These are phyloP conservation scores for Aspergillus calidoustus DNA, from an alignment of 2,329 filamentous ascomycete species.

Conservation along the genomic window DNA sequence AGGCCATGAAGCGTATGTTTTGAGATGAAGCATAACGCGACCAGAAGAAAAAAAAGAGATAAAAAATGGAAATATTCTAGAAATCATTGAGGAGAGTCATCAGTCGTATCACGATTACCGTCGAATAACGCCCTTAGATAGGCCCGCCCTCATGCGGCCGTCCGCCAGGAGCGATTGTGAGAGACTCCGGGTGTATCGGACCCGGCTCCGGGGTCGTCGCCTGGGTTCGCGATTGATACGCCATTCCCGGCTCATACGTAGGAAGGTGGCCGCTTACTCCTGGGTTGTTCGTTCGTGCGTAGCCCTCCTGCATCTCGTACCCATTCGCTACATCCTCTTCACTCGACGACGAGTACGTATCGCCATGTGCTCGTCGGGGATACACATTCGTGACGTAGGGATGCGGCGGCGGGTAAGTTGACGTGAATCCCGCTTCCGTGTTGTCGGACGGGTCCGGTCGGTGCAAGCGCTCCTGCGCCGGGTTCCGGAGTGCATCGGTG, in stretches of 20 bases:
- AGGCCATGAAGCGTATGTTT: not conserved
- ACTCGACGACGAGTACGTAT: conserved; percentile 43
- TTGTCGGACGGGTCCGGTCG: conserved; percentile 12
- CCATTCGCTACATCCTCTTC: conserved; percentile 42
- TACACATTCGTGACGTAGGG: conserved; percentile 33
- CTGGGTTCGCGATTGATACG: conserved; percentile 33
- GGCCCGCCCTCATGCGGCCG: not conserved
- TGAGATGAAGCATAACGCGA: not conserved
- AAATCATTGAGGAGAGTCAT: conserved; percentile 1
- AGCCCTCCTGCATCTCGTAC: conserved; percentile 44
- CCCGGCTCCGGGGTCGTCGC: not conserved
- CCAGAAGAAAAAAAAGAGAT: not conserved
- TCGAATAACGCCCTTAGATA: not conserved
- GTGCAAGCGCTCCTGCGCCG: conserved; percentile 34
- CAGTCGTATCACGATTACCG: not conserved
- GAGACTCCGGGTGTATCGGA: not conserved
- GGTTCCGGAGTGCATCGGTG: conserved; percentile 37
- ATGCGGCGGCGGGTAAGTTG: conserved; percentile 28
- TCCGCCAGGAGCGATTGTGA: not conserved
- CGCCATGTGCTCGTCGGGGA: conserved; percentile 34
- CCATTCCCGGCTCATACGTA: conserved; percentile 32
- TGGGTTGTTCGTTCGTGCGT: conserved; percentile 31
- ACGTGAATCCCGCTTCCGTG: conserved; percentile 7
- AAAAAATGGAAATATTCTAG: not conserved
- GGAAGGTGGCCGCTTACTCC: conserved; percentile 24